Percentiles rank a stretch among this genome's conserved stretches.
phyloP scores from a whole-genome alignment of 164 flowering plant genomes.

The Taxillus chinensis region DNA sequence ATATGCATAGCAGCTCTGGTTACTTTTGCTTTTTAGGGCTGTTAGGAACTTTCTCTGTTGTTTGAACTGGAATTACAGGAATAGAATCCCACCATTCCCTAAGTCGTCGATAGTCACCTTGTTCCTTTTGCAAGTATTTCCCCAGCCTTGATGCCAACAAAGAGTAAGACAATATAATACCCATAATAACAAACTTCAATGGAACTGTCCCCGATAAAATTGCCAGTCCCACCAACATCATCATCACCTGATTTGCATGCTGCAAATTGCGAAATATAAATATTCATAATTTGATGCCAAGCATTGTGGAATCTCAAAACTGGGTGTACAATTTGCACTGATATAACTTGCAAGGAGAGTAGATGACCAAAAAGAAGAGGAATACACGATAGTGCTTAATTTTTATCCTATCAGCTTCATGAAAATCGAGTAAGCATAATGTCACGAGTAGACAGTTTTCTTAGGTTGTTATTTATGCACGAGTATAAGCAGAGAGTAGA shows the following conservation, averaged over 20 bases:
- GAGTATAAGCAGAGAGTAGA: too few relatives aligned
- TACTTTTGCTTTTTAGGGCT: background rate
- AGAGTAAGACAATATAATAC: constrained; percentile 11
- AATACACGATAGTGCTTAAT: too few relatives aligned
- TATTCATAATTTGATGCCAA: background rate
- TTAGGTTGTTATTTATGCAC: too few relatives aligned
- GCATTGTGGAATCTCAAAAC: background rate
- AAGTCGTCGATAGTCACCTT: constrained; percentile 24
- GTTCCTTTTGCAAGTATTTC: constrained; percentile 20
- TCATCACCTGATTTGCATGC: constrained; percentile 63
- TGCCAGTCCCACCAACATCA: constrained; percentile 29
- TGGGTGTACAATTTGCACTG: too few relatives aligned
- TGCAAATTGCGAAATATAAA: constrained; percentile 13
- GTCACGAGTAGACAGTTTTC: too few relatives aligned
- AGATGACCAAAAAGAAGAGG: too few relatives aligned
- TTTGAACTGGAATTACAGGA: constrained; percentile 53
- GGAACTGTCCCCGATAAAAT: constrained; percentile 49
- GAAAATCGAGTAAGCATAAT: too few relatives aligned
- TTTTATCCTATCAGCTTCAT: too few relatives aligned
- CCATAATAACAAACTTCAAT: constrained; percentile 48
- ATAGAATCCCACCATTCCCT: constrained; percentile 93
- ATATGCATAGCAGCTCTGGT: too few relatives aligned
- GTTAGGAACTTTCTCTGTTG: constrained; percentile 20
- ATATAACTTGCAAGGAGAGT: too few relatives aligned
- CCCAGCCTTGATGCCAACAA: constrained; percentile 31